Conservation (phyloP, 768 basidiomycete genomes). For the Lactarius psammicola region DNA sequence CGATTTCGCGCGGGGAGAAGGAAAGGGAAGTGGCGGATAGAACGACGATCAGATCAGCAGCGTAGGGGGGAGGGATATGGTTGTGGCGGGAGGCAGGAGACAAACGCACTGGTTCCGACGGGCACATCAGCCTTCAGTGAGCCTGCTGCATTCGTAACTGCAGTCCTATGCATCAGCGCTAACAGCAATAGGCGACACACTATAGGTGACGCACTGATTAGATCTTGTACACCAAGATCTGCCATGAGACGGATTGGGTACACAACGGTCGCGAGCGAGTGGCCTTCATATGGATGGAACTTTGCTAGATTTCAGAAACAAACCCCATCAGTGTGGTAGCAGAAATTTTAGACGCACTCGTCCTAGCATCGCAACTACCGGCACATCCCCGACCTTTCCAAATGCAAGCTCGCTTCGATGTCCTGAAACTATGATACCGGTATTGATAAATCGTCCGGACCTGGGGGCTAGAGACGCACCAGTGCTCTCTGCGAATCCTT, state of each 20-base stretch:
- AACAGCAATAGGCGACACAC: background rate
- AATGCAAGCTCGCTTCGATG: slow-evolving; percentile 82
- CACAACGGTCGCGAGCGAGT: slow-evolving; percentile 62
- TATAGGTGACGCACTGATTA: slow-evolving; percentile 59
- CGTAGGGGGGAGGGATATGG: background rate
- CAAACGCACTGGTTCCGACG: slow-evolving; percentile 69
- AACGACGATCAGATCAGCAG: background rate
- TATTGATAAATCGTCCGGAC: background rate
- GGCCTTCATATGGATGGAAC: slow-evolving; percentile 89
- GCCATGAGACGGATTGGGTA: slow-evolving; percentile 83
- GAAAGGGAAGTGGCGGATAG: background rate
- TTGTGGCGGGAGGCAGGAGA: slow-evolving; percentile 1
- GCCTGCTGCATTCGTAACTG: slow-evolving; percentile 89
- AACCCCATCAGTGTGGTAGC: no score
- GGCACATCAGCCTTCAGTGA: slow-evolving; percentile 69
- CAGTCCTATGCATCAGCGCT: background rate
- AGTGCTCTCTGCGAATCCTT: slow-evolving; percentile 75
- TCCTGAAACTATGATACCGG: slow-evolving; percentile 56
- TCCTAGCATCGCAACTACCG: slow-evolving; percentile 89
- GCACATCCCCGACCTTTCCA: slow-evolving; percentile 67
- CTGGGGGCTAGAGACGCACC: slow-evolving; percentile 43
- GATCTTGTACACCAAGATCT: slow-evolving; percentile 65
- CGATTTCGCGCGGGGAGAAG: slow-evolving; percentile 3
- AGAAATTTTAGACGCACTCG: slow-evolving; percentile 47
- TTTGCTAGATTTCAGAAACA: slow-evolving; percentile 34